phyloP scores from a whole-genome alignment of 1,284 basidiomycete genomes.

The Cutaneotrichosporon sp. region DNA sequence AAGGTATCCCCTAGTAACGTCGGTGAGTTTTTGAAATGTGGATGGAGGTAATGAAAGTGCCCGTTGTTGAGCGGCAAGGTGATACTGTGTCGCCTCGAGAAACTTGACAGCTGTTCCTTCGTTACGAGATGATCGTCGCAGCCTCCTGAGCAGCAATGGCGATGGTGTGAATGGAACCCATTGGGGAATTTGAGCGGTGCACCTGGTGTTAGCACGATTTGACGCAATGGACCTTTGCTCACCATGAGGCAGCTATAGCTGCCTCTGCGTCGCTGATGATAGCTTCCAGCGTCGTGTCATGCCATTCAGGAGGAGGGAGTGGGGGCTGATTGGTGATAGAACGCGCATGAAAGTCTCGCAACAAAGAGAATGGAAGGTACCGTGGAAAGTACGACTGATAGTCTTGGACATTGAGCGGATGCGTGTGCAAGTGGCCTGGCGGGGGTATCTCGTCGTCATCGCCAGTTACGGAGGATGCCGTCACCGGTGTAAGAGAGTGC shows the following conservation, averaged over 20 bases:
- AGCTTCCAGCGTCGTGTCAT: background rate
- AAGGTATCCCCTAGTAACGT: background rate
- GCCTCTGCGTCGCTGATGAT: conserved; percentile 3
- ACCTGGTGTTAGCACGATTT: background rate
- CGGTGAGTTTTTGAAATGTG: background rate
- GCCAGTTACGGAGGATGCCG: background rate
- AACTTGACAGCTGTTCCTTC: background rate
- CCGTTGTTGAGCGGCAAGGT: background rate
- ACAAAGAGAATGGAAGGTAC: conserved; percentile 4
- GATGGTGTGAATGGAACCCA: conserved; percentile 5
- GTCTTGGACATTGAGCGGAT: conserved; percentile 1
- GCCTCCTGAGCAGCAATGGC: background rate
- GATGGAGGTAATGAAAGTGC: background rate
- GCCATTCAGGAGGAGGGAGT: background rate
- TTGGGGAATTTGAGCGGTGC: background rate
- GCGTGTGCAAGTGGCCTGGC: background rate
- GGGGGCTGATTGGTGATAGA: background rate
- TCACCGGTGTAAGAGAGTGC: background rate
- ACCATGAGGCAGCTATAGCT: background rate
- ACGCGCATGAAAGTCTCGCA: conserved; percentile 3
- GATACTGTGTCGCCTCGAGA: background rate
- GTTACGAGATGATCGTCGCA: background rate
- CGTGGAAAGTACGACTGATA: conserved; percentile 6
- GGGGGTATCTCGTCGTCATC: background rate
- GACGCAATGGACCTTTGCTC: background rate